Percentiles rank a stretch among this genome's conserved stretches.
These are phyloP conservation scores for Penicillium bialowiezense DNA, from an alignment of 495 filamentous ascomycete species.

Conservation along the genomic window DNA sequence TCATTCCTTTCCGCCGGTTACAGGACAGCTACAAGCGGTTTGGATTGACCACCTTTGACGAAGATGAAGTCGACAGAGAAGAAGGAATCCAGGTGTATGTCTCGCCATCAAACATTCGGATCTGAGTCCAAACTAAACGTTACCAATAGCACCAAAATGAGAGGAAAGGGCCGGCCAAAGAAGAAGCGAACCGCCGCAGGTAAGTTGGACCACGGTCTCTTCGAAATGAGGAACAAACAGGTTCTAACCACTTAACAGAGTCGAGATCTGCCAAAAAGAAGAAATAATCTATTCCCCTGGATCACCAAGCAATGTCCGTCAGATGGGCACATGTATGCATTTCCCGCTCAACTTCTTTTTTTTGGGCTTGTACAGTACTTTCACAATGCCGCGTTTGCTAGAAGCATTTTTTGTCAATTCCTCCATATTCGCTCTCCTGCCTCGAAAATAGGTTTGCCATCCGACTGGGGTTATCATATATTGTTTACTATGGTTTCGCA, in stretches of 20 bases:
- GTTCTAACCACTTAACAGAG: slow-evolving; percentile 25
- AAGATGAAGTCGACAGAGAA: slow-evolving; percentile 73
- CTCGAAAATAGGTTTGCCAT: not conserved
- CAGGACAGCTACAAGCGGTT: slow-evolving; percentile 48
- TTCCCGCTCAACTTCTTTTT: not conserved
- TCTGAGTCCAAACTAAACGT: not conserved
- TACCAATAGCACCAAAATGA: slow-evolving; percentile 57
- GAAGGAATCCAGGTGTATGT: slow-evolving; percentile 60
- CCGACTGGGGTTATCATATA: not conserved
- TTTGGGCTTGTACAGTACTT: not conserved
- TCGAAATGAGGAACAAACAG: too few relatives aligned
- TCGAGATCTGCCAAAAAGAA: slow-evolving; percentile 44
- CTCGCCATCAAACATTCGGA: not conserved
- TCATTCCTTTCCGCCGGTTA: slow-evolving; percentile 67
- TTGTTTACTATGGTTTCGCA: not conserved
- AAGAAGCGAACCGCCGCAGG: slow-evolving; percentile 75
- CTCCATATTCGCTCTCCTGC: not conserved
- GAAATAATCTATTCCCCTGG: slow-evolving; percentile 24
- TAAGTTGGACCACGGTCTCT: too few relatives aligned
- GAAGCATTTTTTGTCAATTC: not conserved
- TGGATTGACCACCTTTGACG: slow-evolving; percentile 64
- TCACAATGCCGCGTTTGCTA: not conserved
- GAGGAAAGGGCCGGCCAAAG: slow-evolving; percentile 88
- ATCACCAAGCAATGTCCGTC: not conserved
- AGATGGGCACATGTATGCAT: not conserved